Conservation (phyloP, 1,139 yeast genomes). For the Debaryomyces nepalensis region DNA sequence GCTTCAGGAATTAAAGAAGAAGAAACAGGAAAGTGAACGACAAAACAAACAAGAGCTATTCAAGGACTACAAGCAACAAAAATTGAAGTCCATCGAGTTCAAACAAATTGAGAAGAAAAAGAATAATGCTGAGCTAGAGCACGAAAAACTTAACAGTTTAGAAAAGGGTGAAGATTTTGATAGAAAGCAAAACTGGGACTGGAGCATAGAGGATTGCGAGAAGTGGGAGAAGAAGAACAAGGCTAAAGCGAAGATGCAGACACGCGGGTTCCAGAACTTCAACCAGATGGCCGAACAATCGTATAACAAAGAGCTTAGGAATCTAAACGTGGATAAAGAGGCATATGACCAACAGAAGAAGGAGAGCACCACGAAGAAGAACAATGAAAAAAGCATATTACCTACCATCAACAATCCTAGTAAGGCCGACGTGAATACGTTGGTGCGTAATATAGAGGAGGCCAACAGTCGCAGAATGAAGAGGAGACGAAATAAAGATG, state of each 20-base stretch:
- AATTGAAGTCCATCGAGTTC: slow-evolving; percentile 15
- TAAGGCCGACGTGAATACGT: slow-evolving; percentile 23
- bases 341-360: slow-evolving; percentile 43
- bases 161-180: slow-evolving; percentile 45
- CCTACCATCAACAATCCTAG: slow-evolving; percentile 15
- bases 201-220: slow-evolving; percentile 71
- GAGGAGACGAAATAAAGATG: slow-evolving; percentile 33
- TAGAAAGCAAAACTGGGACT: slow-evolving; percentile 56
- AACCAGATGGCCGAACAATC: slow-evolving; percentile 59
- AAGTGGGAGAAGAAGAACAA: slow-evolving; percentile 58
- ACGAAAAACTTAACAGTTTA: slow-evolving; percentile 34
- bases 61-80: slow-evolving; percentile 21
- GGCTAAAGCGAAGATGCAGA: slow-evolving; percentile 20
- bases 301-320: slow-evolving; percentile 51
- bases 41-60: slow-evolving; percentile 28
- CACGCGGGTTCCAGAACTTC: slow-evolving; percentile 42
- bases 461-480: slow-evolving; percentile 37
- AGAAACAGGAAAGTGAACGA: slow-evolving; percentile 22
- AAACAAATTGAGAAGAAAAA: slow-evolving; percentile 18
- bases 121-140: slow-evolving; percentile 20
- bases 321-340: slow-evolving; percentile 44
- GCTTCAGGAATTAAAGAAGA: slow-evolving; percentile 13
- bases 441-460: slow-evolving; percentile 44
- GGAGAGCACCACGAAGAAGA: slow-evolving; percentile 15
- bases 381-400: slow-evolving; percentile 9